phyloP scores from a whole-genome alignment of 1,284 basidiomycete genomes.

The Stereum hirsutum region DNA sequence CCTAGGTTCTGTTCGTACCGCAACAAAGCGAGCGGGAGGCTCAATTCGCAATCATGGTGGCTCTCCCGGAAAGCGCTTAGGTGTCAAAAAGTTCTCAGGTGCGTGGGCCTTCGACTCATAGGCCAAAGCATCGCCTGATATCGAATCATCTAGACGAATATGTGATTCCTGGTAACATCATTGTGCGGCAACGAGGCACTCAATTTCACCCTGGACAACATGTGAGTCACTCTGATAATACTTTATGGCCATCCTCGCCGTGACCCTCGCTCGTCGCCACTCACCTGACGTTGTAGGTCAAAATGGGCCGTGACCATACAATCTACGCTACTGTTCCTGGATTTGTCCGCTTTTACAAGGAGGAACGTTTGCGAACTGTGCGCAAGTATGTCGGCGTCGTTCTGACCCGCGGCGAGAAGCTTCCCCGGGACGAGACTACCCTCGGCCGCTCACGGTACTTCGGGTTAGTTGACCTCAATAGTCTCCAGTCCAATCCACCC shows the following conservation, averaged over 20 bases:
- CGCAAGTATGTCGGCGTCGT: slow-evolving; percentile 81
- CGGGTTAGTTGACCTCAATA: slow-evolving; percentile 54
- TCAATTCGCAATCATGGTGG: slow-evolving; percentile 87
- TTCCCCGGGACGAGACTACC: slow-evolving; percentile 70
- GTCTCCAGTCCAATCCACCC: too few relatives aligned
- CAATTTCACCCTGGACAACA: slow-evolving; percentile 89
- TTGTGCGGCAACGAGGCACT: slow-evolving; percentile 86
- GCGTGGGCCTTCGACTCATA: slow-evolving; percentile 14
- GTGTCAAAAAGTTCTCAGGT: slow-evolving; percentile 94
- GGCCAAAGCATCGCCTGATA: slow-evolving; percentile 1
- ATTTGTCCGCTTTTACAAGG: slow-evolving; percentile 85
- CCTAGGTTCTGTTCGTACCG: slow-evolving; percentile 73
- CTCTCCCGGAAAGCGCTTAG: slow-evolving; percentile 84
- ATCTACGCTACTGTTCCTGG: slow-evolving; percentile 84
- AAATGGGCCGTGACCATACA: slow-evolving; percentile 88
- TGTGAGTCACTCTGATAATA: slow-evolving; percentile 33
- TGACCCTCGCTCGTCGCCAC: background rate
- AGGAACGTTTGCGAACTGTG: slow-evolving; percentile 58
- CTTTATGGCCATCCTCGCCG: slow-evolving; percentile 4
- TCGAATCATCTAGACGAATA: slow-evolving; percentile 53
- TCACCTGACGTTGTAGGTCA: slow-evolving; percentile 48
- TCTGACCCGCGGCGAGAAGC: slow-evolving; percentile 65
- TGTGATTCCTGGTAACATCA: slow-evolving; percentile 89
- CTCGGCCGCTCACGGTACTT: slow-evolving; percentile 74
- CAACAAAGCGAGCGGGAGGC: slow-evolving; percentile 92